Evolutionary conservation across 306 rosid species (phyloP).

Genomic region (Echinosophora koreensis): DNA sequence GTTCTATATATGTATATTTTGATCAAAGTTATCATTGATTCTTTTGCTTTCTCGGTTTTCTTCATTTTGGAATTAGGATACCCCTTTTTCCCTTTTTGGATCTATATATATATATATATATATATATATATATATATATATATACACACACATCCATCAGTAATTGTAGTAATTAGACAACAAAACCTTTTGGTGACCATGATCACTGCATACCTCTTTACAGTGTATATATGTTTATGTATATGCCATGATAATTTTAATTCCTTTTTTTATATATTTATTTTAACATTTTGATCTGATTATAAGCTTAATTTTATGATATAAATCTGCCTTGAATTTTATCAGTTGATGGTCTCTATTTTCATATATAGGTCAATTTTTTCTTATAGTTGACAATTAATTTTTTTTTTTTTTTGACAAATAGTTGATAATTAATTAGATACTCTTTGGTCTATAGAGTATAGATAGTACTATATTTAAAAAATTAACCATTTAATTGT

Average conservation of each 20-base stretch:
- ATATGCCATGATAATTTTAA: neutral
- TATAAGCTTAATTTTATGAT: constrained; percentile 8
- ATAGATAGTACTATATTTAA: too few species aligned
- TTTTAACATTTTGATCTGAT: neutral
- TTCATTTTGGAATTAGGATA: neutral
- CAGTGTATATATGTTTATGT: too few species aligned
- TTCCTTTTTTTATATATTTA: too few species aligned
- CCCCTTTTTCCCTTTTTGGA: neutral
- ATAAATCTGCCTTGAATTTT: neutral
- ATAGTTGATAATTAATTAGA: too few species aligned
- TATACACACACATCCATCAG: neutral
- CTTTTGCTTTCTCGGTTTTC: neutral
- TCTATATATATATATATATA: neutral
- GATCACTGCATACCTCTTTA: neutral
- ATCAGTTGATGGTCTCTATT: neutral
- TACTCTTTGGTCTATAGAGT: too few species aligned
- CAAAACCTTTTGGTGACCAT: constrained; percentile 17
- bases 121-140: neutral
- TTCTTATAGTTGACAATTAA: neutral
- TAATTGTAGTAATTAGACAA: neutral
- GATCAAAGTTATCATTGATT: neutral
- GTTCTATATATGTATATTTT: neutral
- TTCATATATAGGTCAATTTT: neutral
- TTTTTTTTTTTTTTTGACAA: too few species aligned
- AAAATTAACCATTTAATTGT: too few species aligned